These are phyloP conservation scores for Wickerhamiella australiensis DNA, from an alignment of 805 yeast genomes.

Conservation along the genomic window DNA sequence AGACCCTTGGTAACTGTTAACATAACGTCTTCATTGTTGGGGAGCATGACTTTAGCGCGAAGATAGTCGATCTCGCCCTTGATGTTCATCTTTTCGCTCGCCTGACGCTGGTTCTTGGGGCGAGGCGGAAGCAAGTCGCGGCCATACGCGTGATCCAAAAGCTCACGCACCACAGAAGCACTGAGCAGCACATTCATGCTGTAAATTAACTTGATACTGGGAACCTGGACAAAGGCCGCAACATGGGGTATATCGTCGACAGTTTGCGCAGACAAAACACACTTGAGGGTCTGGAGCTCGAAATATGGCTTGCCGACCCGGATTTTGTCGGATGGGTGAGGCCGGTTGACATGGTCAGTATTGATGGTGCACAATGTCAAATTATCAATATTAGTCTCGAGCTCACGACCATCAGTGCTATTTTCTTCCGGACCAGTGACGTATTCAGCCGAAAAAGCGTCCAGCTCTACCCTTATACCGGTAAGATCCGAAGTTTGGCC, in stretches of 20 bases:
- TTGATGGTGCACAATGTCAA: conserved; percentile 17
- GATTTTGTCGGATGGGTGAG: conserved; percentile 1
- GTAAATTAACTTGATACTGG: conserved; percentile 16
- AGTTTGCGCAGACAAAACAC: conserved; percentile 11
- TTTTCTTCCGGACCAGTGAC: conserved; percentile 5
- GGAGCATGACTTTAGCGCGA: conserved; percentile 33
- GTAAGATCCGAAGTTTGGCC: conserved; percentile 18
- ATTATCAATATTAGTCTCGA: conserved; percentile 12
- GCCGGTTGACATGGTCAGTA: conserved; percentile 4
- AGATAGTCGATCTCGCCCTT: conserved; percentile 25
- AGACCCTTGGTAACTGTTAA: conserved; percentile 32
- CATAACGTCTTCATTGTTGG: conserved; percentile 37
- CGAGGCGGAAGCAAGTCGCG: conserved; percentile 6
- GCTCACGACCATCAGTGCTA: conserved; percentile 19
- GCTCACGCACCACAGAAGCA: conserved; percentile 21
- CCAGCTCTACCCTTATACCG: conserved; percentile 17
- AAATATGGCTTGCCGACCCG: background rate
- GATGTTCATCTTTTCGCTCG: conserved; percentile 16
- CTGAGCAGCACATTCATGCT: conserved; percentile 23
- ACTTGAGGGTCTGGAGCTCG: conserved; percentile 13
- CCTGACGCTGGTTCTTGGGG: background rate
- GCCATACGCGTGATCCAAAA: conserved; percentile 19
- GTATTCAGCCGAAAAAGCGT: conserved; percentile 13
- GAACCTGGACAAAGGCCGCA: conserved; percentile 13
- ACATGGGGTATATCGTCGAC: background rate